Base-by-base conservation (phyloP, 306 rosid species). In the Acacia confusa region DNA sequence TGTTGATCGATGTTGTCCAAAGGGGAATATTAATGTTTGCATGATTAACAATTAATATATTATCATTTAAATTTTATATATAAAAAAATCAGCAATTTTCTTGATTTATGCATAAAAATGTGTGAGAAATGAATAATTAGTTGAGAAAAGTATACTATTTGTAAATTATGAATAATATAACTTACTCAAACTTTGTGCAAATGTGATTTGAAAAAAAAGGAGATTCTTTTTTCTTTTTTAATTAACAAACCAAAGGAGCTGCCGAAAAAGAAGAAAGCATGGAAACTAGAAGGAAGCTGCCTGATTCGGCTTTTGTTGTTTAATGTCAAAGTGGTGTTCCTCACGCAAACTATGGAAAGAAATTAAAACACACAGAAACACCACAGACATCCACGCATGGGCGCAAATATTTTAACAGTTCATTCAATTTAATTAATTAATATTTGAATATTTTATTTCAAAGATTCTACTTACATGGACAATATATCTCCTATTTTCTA, bases 281-380 rank as follows among this genome's bases (percentile, higher is more conserved):
- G 63, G 32, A 12, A 60, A 60, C 66, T 60, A 60, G 17, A 60
- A 60, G 34, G 66, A 60, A 60, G 34, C 66, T 2, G 16, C 66
- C 30, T 11, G 50, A 17, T 11, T 36, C 4, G 0, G 19, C 15
- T 17, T 36, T 36, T 36, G 69, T 43, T 78, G 38, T 24, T 34
- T 41, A 78, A 77, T 77, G 88, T 85, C 89, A 88, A 88, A 85
- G 78, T 61, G 78, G 63, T 74, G 50, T 55, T 78, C 60, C 30
- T 74, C 85, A 88, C 91, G 88, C 88, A 87, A 87, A 32, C 79
- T 3, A 30, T 1, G 11, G 11, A 47, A 47, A 82, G n/a, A 41
- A 78, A 36, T 36, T 36, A 36, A 73, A 53, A 36, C 40, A 12
- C 61, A 48, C 24, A 48, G 57, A 76, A 58, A 24, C 1, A 20